These are phyloP conservation scores for Penicillium sp. DNA, from an alignment of 2,329 filamentous ascomycete genomes.

Conservation along the genomic window DNA sequence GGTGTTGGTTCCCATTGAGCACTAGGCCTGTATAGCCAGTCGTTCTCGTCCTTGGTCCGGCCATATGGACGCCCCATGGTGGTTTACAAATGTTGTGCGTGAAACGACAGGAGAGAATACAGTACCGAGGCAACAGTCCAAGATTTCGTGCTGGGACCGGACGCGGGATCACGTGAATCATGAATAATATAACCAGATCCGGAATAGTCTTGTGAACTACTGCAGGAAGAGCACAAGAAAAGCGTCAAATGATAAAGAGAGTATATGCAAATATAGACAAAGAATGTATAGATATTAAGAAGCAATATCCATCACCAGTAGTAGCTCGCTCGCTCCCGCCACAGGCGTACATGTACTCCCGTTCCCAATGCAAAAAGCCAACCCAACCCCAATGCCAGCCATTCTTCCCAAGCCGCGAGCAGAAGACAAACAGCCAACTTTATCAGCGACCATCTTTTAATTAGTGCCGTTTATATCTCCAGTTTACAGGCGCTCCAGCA, in stretches of 20 bases:
- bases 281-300: slow-evolving; percentile 4
- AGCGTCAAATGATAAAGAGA: not conserved
- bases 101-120: not conserved
- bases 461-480: not conserved
- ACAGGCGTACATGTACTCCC: slow-evolving; percentile 14
- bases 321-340: not conserved
- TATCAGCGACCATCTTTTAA: not conserved
- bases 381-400: slow-evolving; percentile 2
- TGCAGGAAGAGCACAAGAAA: not conserved
- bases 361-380: slow-evolving; percentile 23
- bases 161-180: slow-evolving; percentile 29
- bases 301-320: slow-evolving; percentile 9
- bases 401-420: not conserved
- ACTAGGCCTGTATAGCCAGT: not conserved
- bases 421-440: not conserved
- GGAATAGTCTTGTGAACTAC: slow-evolving; percentile 2
- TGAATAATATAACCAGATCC: slow-evolving; percentile 9
- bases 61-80: slow-evolving; percentile 34
- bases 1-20: slow-evolving; percentile 28
- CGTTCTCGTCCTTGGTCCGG: slow-evolving; percentile 17
- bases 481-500: slow-evolving; percentile 34
- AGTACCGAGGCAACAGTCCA: too few relatives aligned
- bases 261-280: slow-evolving; percentile 1
- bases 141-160: slow-evolving; percentile 7
- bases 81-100: slow-evolving; percentile 11